Percentiles rank a stretch among this genome's conserved stretches.
These are phyloP conservation scores for Ambrosia trifida DNA, from an alignment of 129 eudicot species.

Conservation along the genomic window DNA sequence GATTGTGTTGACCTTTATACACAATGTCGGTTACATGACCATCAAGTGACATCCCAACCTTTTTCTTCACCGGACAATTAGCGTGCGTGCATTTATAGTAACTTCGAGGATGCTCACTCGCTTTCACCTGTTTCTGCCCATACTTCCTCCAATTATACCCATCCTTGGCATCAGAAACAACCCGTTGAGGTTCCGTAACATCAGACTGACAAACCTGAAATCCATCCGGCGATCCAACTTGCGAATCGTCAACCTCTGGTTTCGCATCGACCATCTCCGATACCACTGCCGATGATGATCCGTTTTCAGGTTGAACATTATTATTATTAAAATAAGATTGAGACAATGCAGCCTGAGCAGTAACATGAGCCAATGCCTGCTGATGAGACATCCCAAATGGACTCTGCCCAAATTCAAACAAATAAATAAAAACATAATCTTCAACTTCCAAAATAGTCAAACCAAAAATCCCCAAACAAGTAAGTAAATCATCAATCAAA, in stretches of 20 bases:
- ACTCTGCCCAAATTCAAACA: slow-evolving; percentile 52
- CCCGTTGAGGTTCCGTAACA: slow-evolving; percentile 27
- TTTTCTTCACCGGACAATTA: slow-evolving; percentile 91
- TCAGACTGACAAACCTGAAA: slow-evolving; percentile 49
- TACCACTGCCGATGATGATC: slow-evolving; percentile 29
- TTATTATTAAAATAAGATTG: slow-evolving; percentile 53
- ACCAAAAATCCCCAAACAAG: not conserved
- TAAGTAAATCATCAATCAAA: too few species aligned
- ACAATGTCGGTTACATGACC: slow-evolving; percentile 86
- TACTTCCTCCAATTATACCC: slow-evolving; percentile 98
- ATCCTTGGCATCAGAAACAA: slow-evolving; percentile 53
- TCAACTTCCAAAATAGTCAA: slow-evolving; percentile 1
- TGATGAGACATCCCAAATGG: slow-evolving; percentile 96
- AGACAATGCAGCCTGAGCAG: slow-evolving; percentile 87
- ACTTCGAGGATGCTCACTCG: slow-evolving; percentile 89
- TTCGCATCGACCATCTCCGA: slow-evolving; percentile 26
- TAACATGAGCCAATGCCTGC: slow-evolving; percentile 92
- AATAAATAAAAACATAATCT: not conserved
- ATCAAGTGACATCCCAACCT: slow-evolving; percentile 72
- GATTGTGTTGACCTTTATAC: slow-evolving; percentile 91
- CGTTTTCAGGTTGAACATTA: slow-evolving; percentile 43
- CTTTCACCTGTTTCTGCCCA: slow-evolving; percentile 94
- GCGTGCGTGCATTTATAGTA: slow-evolving; percentile 77
- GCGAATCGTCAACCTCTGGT: slow-evolving; percentile 46
- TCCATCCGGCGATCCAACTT: slow-evolving; percentile 50